Base-by-base conservation (phyloP, 768 basidiomycete genomes). In the Gymnopilus junonius region DNA sequence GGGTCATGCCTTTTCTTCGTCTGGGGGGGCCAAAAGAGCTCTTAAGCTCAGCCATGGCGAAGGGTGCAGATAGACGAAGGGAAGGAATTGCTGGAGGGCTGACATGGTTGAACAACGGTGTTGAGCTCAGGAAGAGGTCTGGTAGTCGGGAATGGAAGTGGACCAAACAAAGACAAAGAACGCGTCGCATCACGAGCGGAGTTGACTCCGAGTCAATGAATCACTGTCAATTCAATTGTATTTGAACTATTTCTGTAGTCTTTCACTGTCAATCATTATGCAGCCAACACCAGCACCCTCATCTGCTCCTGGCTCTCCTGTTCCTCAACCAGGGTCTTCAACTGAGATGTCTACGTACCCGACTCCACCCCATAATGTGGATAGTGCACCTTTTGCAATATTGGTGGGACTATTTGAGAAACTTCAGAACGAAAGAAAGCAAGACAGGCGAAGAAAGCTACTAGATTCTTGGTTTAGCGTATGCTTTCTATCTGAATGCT, bases 401-500 rank as follows among this genome's bases (percentile, higher is more conserved):
- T 80, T 93, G 3, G 83, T 82, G 3, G 83, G 83, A 6, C 80
- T 97, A 40, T 95, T 95, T 77, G 87, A 91, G 65, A 89, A 85
- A 67, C 76, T 97, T 6, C 85, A 89, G 62, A 81, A 74, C 43
- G 92, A 94, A 72, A 81, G 87, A 62, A 92, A 90, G 71, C 87
- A 87, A 39, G 91, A 93, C 12, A 86, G 88, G 69, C 80, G 92
- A 63, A 85, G 84, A 64, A 91, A 85, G 69, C 77, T 90, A 5
- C 73, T 97, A n/a, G 78, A 79, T 48, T 79, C 83, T 15, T 96
- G 95, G 92, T 94, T 96, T 70, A 87, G 83, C 61, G 94, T 95
- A 82, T 75, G 89, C 73, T 11, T 27, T 65, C 61, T 29, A 43
- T 34, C 23, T 63, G 53, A 17, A 31, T 48, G 27, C 35, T 21